Evolutionary conservation across 257 asterid genomes (phyloP), one percentile per base, ranked within the genome.

Genomic region (Pogostemon cablin): DNA sequence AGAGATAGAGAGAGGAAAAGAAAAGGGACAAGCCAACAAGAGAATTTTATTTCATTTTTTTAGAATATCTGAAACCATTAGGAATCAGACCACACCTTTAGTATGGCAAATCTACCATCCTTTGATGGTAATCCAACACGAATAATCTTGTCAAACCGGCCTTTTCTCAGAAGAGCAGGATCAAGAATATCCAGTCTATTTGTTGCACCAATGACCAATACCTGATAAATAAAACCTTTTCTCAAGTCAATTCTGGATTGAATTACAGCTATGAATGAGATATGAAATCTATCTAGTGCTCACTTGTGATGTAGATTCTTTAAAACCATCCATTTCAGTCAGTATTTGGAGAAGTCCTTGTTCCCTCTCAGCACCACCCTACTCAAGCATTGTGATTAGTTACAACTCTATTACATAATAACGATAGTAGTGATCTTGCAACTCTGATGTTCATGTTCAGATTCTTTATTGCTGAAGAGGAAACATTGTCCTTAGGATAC

Each of bases 291-390:
- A 71, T 68, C 46, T 10, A 71, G 65, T 52, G 56, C 78, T 67
- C 57, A 89, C 98, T 95, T 91, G 97, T 73, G 96, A 86, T 34
- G 98, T 95, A 65, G 91, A 87, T 67, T 82, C 95, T 83, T 89
- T 91, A 83, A 95, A 95, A 61, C 99, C 99, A 82, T 91, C 98
- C 98, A 95, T 85, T 85, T 95, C 99, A 9, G 99, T 91, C 73
- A 95, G 86, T 72, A 95, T 95, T 81, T 95, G 99, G 76, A 95
- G 97, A 57, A 95, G 89, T 44, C 99, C 99, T 81, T 95, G 99
- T 75, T 95, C 99, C 87, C 99, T 89, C 79, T 95, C 99, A 43
- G 97, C 97, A 77, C 99, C 98, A 74, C 99, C 99, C 99, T 95
- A 73, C 76, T 71, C 72, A 59, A 70, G 70, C 71, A 84, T 57